Evolutionary conservation across 257 asterid species (phyloP).

Genomic region (Gentiana straminea): DNA sequence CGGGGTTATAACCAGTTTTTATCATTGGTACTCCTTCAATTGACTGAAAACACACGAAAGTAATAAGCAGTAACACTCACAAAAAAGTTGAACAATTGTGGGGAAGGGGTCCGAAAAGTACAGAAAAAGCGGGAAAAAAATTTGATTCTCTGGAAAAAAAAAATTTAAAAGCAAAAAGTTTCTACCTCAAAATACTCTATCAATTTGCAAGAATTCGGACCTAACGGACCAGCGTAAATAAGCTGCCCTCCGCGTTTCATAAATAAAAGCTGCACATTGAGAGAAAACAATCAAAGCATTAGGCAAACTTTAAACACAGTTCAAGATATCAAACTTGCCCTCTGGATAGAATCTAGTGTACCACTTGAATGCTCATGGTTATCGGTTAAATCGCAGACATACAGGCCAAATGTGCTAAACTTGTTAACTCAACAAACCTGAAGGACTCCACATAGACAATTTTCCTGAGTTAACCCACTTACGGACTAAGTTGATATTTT

Average conservation of each 20-base stretch:
- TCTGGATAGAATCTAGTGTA: background rate
- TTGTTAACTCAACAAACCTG: no score
- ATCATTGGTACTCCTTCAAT: constrained; percentile 69
- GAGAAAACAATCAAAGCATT: constrained; percentile 16
- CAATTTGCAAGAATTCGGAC: constrained; percentile 70
- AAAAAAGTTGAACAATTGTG: background rate
- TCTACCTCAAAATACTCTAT: constrained; percentile 82
- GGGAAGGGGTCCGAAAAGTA: background rate
- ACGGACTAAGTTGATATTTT: no score
- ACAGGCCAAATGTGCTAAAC: no score
- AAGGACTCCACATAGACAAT: no score
- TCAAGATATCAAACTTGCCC: background rate
- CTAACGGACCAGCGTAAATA: constrained; percentile 90
- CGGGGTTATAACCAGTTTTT: constrained; percentile 79
- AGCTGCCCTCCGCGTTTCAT: constrained; percentile 97
- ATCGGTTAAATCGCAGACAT: no score
- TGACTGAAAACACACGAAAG: constrained; percentile 29
- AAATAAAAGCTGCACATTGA: constrained; percentile 57
- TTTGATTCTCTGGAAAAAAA: background rate
- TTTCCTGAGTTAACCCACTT: no score
- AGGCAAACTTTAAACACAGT: constrained; percentile 1
- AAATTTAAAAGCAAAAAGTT: background rate
- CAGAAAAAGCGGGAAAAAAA: background rate
- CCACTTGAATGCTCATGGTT: background rate
- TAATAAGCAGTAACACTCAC: background rate